These are phyloP conservation scores for Globisporangium apiculatum DNA, from an alignment of 352 stramenopile species.

Conservation along the genomic window DNA sequence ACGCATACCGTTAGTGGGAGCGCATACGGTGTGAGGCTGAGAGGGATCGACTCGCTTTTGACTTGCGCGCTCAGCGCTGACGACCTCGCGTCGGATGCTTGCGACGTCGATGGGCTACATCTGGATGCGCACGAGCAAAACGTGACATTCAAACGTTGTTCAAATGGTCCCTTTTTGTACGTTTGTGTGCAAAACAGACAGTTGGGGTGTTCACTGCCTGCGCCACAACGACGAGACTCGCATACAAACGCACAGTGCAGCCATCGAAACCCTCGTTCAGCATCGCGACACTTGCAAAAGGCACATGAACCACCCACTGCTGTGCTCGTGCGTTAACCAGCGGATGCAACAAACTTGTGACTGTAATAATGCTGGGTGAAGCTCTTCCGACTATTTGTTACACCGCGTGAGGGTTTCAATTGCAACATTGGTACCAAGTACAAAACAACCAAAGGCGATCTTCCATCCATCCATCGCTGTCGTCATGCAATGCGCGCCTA, in stretches of 20 bases:
- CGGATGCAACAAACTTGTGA: too few species aligned
- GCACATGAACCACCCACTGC: too few species aligned
- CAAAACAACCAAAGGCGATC: too few species aligned
- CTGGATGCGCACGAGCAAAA: conserved; percentile 97
- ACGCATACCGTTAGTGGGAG: conserved; percentile 79
- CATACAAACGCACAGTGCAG: conserved; percentile 92
- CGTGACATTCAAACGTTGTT: conserved; percentile 95
- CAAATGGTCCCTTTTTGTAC: conserved; percentile 72
- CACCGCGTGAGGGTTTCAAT: too few species aligned
- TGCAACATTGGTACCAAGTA: too few species aligned
- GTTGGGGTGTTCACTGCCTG: too few species aligned
- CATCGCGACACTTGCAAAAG: conserved; percentile 92
- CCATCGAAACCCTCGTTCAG: conserved; percentile 96
- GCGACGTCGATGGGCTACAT: conserved; percentile 99
- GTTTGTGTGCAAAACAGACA: too few species aligned
- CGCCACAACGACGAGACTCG: conserved; percentile 88
- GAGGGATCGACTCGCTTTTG: conserved; percentile 94
- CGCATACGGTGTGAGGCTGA: conserved; percentile 90
- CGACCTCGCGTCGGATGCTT: conserved; percentile 94
- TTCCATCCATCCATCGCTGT: too few species aligned
- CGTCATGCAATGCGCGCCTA: too few species aligned
- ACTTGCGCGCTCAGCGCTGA: conserved; percentile 90
- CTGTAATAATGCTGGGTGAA: too few species aligned
- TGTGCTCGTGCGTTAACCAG: too few species aligned
- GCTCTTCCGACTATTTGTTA: too few species aligned